These are phyloP conservation scores for Symbiodinium pilosum DNA, from an alignment of 73 alveolate genomes.

Conservation along the genomic window DNA sequence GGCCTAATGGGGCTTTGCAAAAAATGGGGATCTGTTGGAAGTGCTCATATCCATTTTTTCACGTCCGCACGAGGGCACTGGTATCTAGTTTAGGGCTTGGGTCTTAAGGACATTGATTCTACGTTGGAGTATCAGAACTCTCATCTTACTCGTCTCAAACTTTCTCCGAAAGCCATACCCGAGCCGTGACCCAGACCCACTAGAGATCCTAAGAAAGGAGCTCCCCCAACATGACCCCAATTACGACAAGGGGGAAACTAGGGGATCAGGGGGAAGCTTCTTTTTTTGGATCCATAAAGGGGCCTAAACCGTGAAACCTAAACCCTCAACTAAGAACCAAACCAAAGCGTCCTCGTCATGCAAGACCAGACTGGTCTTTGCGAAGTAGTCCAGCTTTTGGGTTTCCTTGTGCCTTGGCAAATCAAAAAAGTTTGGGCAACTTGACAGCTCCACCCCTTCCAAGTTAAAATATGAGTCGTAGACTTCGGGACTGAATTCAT, in stretches of 20 bases:
- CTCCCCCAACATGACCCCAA: background rate
- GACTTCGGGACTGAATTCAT: background rate
- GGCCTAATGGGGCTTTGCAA: background rate
- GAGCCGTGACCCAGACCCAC: no score
- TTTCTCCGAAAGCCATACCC: background rate
- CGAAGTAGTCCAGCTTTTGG: constrained; percentile 13
- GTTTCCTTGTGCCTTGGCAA: background rate
- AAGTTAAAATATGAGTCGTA: no score
- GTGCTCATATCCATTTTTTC: background rate
- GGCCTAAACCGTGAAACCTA: background rate
- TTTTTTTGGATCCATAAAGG: background rate
- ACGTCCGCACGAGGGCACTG: no score
- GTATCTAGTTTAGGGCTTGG: no score
- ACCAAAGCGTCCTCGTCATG: background rate
- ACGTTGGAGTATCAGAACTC: background rate
- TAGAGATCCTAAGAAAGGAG: background rate
- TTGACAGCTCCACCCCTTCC: background rate
- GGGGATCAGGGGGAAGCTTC: background rate
- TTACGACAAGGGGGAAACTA: background rate
- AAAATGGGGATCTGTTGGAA: background rate
- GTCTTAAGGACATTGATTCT: background rate
- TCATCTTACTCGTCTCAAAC: background rate
- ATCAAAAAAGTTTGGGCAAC: background rate
- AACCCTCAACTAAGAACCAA: background rate
- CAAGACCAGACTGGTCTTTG: constrained; percentile 1